A percentile compares a stretch with the other conserved stretches of the same genome.
These are phyloP conservation scores for Penicillium silybi DNA, from an alignment of 495 filamentous ascomycete species.

Conservation along the genomic window DNA sequence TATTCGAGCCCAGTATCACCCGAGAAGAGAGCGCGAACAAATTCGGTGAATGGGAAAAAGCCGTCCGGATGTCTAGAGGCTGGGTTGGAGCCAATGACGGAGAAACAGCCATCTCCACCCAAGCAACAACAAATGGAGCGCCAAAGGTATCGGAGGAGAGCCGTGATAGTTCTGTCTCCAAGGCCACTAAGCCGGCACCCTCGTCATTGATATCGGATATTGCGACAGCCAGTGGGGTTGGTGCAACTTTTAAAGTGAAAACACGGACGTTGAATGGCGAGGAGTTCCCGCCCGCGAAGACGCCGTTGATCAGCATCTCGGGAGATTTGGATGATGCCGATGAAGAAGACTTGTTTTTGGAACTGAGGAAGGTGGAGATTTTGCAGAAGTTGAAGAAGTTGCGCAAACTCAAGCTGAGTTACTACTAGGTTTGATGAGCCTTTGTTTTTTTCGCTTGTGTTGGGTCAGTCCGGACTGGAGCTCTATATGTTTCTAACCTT, in stretches of 20 bases:
- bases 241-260: constrained; percentile 1
- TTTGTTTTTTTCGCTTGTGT: not conserved
- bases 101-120: not conserved
- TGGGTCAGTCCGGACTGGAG: too few species aligned
- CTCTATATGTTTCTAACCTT: not conserved
- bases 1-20: constrained; percentile 68
- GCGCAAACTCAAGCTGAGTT: constrained; percentile 23
- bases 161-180: not conserved
- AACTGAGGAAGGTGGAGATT: constrained; percentile 40
- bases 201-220: constrained; percentile 2
- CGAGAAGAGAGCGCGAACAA: constrained; percentile 56
- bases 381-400: constrained; percentile 38
- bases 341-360: constrained; percentile 40
- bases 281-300: constrained; percentile 13
- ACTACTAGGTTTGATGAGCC: constrained; percentile 12
- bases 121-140: not conserved
- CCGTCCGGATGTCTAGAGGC: constrained; percentile 80
- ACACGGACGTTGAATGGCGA: constrained; percentile 15
- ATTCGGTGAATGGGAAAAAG: constrained; percentile 77
- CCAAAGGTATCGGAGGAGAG: not conserved
- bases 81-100: constrained; percentile 47
- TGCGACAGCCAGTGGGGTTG: constrained; percentile 2
- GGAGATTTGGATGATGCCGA: constrained; percentile 36
- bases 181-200: not conserved
- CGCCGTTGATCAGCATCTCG: constrained; percentile 20